Percentiles rank a stretch among this genome's conserved stretches.
These are phyloP conservation scores for Hammondia hammondi DNA, from an alignment of 169 alveolate species.

Conservation along the genomic window DNA sequence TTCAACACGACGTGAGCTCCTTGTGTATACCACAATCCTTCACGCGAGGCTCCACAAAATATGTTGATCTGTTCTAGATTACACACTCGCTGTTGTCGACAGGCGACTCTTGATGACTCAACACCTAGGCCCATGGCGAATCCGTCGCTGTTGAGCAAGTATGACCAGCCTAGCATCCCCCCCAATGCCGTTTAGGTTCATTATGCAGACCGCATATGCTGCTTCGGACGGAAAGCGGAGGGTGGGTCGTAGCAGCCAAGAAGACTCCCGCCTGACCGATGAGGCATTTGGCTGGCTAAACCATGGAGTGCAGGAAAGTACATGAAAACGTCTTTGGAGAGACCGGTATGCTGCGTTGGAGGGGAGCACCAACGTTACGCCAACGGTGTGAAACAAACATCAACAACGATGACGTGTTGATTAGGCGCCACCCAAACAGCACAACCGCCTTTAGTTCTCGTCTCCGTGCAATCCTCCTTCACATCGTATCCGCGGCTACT, in stretches of 20 bases:
- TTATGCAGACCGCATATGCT: neutral
- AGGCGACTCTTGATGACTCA: neutral
- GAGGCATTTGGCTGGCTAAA: neutral
- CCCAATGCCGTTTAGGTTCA: neutral
- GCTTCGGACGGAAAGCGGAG: neutral
- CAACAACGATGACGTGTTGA: too few species aligned
- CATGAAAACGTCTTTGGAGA: too few species aligned
- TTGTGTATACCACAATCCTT: neutral
- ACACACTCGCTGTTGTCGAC: neutral
- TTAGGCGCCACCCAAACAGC: too few species aligned
- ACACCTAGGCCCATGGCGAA: neutral
- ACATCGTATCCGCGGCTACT: too few species aligned
- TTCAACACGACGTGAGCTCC: neutral
- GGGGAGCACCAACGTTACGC: too few species aligned
- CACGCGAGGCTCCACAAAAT: neutral
- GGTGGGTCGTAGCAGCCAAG: neutral
- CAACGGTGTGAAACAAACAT: too few species aligned
- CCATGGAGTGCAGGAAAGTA: too few species aligned
- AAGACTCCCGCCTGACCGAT: neutral
- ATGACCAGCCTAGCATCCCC: neutral
- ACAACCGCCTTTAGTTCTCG: too few species aligned
- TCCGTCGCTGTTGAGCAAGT: neutral
- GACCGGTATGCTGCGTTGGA: too few species aligned
- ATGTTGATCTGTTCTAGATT: neutral
- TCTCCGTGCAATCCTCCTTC: too few species aligned